Conservation (phyloP, 257 asterid genomes). For the Nicotiana attenuata region DNA sequence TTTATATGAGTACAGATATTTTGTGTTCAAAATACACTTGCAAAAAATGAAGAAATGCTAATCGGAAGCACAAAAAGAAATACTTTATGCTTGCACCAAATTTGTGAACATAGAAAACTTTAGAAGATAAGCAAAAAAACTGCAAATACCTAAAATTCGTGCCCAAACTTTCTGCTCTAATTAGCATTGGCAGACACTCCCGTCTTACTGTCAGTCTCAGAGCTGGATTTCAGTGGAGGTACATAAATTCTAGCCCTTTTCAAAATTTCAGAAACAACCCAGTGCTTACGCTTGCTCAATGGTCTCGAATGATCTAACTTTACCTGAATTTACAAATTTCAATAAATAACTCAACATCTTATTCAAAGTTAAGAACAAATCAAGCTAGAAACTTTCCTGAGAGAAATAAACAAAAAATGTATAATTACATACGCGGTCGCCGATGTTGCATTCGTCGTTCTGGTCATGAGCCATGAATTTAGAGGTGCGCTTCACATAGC, state of each 20-base stretch:
- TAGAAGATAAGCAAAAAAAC: background rate
- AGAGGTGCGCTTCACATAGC: conserved; percentile 84
- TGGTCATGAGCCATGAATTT: conserved; percentile 96
- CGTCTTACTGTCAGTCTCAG: conserved; percentile 1
- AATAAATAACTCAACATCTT: background rate
- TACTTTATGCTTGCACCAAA: background rate
- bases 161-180: conserved; percentile 14
- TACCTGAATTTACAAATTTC: conserved; percentile 38
- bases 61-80: background rate
- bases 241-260: conserved; percentile 56
- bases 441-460: conserved; percentile 55
- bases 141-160: background rate
- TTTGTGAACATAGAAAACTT: background rate
- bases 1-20: background rate
- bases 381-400: background rate
- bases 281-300: conserved; percentile 66
- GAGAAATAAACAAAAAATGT: background rate
- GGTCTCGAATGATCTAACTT: conserved; percentile 77
- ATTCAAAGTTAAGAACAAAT: background rate
- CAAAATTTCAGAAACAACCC: conserved; percentile 74
- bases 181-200: conserved; percentile 17
- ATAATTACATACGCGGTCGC: conserved; percentile 58
- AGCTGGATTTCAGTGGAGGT: conserved; percentile 25
- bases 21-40: background rate
- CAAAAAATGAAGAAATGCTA: background rate